A percentile compares a stretch with the other conserved stretches of the same genome.
phyloP scores from a whole-genome alignment of 176 grass and related monocot genomes.

The Cocos nucifera region DNA sequence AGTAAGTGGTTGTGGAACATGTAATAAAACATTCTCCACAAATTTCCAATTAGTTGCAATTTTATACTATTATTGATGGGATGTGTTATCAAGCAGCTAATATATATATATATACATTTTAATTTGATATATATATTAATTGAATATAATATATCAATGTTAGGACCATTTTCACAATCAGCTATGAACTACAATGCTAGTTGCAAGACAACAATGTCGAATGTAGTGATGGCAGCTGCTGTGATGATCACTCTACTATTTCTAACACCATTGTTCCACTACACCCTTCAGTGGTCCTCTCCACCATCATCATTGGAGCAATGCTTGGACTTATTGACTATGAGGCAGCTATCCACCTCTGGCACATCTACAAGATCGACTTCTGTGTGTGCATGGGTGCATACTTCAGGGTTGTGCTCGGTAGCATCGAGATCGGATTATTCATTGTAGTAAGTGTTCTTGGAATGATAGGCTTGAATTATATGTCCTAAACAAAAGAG shows the following conservation, averaged over 20 bases:
- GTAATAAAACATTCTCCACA: too few relatives aligned
- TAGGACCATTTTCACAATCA: not conserved
- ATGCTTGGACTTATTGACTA: slow-evolving; percentile 95
- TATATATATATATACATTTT: too few relatives aligned
- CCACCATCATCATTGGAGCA: slow-evolving; percentile 81
- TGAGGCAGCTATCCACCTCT: slow-evolving; percentile 60
- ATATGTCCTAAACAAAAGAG: too few relatives aligned
- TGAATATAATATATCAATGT: too few relatives aligned
- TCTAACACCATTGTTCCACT: slow-evolving; percentile 89
- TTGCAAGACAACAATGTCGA: slow-evolving; percentile 14
- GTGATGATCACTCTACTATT: slow-evolving; percentile 87
- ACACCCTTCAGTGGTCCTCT: slow-evolving; percentile 89
- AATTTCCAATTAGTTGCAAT: too few relatives aligned
- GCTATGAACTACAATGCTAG: slow-evolving; percentile 4
- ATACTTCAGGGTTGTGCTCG: slow-evolving; percentile 87
- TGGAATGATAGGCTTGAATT: too few relatives aligned
- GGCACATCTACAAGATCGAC: slow-evolving; percentile 93
- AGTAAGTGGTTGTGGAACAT: too few relatives aligned
- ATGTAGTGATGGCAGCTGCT: slow-evolving; percentile 17
- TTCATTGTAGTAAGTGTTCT: slow-evolving; percentile 34
- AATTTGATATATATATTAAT: too few relatives aligned
- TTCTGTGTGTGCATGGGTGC: slow-evolving; percentile 82
- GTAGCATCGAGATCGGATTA: slow-evolving; percentile 70
- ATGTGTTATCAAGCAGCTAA: too few relatives aligned
- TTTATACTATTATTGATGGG: too few relatives aligned